Base-by-base conservation (phyloP, 2,329 filamentous ascomycete genomes). In the Penicillium sumatraense region DNA sequence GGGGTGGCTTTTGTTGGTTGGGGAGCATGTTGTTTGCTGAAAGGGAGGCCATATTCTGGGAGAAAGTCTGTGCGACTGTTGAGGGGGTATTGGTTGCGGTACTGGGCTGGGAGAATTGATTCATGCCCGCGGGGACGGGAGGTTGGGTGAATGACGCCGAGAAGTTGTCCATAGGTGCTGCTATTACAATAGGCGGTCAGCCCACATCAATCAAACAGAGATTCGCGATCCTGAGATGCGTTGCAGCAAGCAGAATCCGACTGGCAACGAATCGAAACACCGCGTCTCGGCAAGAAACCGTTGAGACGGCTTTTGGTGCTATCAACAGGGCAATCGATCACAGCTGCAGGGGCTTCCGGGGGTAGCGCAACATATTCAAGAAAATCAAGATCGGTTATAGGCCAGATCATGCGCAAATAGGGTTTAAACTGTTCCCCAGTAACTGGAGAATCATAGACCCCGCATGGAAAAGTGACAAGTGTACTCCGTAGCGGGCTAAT, bases 101-200 rank as follows among this genome's bases (percentile, higher is more conserved):
- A 14, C 61, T 63, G 27, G 68, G 68, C 29, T 70, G 70, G 16
- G 71, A 64, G 41, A 69, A 70, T 38, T 70, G 70, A 51, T 60
- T 57, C 61, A 72, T 67, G 29, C 65, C 66, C 35, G 64, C 59
- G 35, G 69, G 66, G 18, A 72, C 57, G 44, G 69, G 64, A 42
- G 70, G 63, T 56, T 74, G 72, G 47, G 68, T 60, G 54, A 71
- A 74, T 21, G 69, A 63, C 5, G 71, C 64, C 49, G 72, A 68
- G 58, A 71, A 73, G 55, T 69, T 72, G 48, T 69, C 66, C 65
- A 74, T 72, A 35, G 71, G 67, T 65, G 66, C 70, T 75, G 59
- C 38, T 59, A 53, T 49, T 38, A 53, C 50, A 31, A 54, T 62
- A 56, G 60, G 54, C 60, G 59, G 60, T 58, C 57, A 62, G 55